A percentile compares a stretch with the other conserved stretches of the same genome.
These are phyloP conservation scores for Acorus gramineus DNA, from an alignment of 106 monocot species.

Conservation along the genomic window DNA sequence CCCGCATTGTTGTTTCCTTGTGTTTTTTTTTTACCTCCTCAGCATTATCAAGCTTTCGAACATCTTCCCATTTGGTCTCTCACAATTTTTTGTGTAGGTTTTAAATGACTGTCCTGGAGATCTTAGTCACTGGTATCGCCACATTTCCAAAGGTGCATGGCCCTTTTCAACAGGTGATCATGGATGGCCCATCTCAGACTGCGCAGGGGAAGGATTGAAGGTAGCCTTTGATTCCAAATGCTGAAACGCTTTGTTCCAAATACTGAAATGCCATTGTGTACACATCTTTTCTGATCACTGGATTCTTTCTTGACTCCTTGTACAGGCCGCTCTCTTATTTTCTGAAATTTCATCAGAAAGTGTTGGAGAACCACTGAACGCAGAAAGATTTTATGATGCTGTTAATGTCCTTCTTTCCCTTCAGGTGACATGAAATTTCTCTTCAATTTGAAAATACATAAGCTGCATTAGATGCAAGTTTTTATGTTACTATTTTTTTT, in stretches of 20 bases:
- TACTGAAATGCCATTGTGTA: too few species aligned
- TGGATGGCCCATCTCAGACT: constrained; percentile 90
- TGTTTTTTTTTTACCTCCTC: too few species aligned
- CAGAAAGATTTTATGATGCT: constrained; percentile 5
- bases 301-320: background rate
- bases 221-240: constrained; percentile 7
- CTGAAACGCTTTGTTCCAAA: too few species aligned
- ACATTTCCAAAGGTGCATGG: constrained; percentile 93
- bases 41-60: background rate
- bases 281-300: too few species aligned
- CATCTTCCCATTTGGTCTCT: background rate
- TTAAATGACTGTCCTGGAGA: constrained; percentile 65
- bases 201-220: constrained; percentile 78
- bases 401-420: constrained; percentile 5
- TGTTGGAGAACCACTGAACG: background rate
- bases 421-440: background rate
- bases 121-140: constrained; percentile 76
- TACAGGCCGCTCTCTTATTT: constrained; percentile 2
- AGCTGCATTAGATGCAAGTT: too few species aligned
- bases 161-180: constrained; percentile 83
- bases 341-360: constrained; percentile 3
- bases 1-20: too few species aligned
- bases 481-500: too few species aligned
- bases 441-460: too few species aligned
- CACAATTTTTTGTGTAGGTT: constrained; percentile 23